Percentiles rank a stretch among this genome's conserved stretches.
Conservation (phyloP, 805 yeast species). For the Saccharomycopsis malanga region DNA sequence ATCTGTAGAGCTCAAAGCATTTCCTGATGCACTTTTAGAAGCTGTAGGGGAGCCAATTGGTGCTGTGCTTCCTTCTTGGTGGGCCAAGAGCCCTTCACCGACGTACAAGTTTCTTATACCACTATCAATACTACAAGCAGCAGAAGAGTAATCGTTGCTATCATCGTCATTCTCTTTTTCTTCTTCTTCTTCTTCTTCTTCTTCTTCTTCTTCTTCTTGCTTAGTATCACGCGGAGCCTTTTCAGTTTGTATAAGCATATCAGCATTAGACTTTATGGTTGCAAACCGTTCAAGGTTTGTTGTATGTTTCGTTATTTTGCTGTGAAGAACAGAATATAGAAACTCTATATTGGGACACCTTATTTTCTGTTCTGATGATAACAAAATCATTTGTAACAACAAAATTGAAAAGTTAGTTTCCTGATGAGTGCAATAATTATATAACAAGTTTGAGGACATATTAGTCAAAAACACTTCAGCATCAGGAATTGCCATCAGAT, state of each 20-base stretch:
- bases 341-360: constrained; percentile 11
- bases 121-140: not conserved
- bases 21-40: not conserved
- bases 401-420: constrained; percentile 3
- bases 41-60: not conserved
- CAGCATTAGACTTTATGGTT: not conserved
- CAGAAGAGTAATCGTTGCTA: not conserved
- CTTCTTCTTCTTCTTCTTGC: too few species aligned
- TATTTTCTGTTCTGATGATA: constrained; percentile 3
- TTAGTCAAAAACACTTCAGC: not conserved
- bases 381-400: constrained; percentile 8
- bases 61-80: not conserved
- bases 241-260: not conserved
- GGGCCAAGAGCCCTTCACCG: not conserved
- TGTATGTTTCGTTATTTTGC: not conserved
- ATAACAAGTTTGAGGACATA: not conserved
- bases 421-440: not conserved
- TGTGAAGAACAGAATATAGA: constrained; percentile 4
- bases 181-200: not conserved
- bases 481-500: not conserved
- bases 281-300: not conserved
- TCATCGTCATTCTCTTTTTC: constrained; percentile 1
- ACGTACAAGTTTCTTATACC: not conserved
- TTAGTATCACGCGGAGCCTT: not conserved
- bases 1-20: not conserved